Percentiles rank a stretch among this genome's conserved stretches.
phyloP scores from a whole-genome alignment of 2,329 filamentous ascomycete species.

The Calonectria montana region DNA sequence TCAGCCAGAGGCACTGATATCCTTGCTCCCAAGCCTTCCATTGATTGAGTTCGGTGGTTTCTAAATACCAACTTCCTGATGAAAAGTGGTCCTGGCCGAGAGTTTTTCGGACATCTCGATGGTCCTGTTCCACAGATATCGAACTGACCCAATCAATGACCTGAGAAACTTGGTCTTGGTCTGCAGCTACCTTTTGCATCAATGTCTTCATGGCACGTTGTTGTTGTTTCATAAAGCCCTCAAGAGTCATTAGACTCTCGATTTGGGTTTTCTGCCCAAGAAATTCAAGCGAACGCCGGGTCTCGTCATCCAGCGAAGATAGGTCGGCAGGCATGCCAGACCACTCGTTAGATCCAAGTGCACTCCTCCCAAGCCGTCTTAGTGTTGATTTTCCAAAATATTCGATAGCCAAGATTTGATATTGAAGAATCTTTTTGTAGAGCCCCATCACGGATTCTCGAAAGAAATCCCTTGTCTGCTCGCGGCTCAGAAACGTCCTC shows the following conservation, averaged over 20 bases:
- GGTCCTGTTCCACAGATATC: neutral
- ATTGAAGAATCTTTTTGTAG: neutral
- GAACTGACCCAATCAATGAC: neutral
- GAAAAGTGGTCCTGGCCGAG: neutral
- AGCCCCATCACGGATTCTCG: neutral
- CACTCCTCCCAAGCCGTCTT: neutral
- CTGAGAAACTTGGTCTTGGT: neutral
- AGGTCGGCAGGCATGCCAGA: neutral
- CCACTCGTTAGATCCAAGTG: neutral
- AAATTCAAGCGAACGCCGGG: neutral
- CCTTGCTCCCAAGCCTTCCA: neutral
- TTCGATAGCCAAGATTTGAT: neutral
- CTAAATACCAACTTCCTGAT: neutral
- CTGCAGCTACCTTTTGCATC: neutral
- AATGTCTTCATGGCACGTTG: neutral
- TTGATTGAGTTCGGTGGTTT: neutral
- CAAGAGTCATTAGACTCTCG: neutral
- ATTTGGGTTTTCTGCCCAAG: neutral
- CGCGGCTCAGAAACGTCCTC: neutral
- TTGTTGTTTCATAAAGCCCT: neutral
- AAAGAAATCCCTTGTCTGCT: neutral
- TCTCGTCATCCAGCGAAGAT: neutral
- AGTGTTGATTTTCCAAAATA: neutral
- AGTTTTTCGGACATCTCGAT: neutral
- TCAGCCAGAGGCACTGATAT: neutral